These are phyloP conservation scores for Mycena chlorophos DNA, from an alignment of 768 basidiomycete species.

Conservation along the genomic window DNA sequence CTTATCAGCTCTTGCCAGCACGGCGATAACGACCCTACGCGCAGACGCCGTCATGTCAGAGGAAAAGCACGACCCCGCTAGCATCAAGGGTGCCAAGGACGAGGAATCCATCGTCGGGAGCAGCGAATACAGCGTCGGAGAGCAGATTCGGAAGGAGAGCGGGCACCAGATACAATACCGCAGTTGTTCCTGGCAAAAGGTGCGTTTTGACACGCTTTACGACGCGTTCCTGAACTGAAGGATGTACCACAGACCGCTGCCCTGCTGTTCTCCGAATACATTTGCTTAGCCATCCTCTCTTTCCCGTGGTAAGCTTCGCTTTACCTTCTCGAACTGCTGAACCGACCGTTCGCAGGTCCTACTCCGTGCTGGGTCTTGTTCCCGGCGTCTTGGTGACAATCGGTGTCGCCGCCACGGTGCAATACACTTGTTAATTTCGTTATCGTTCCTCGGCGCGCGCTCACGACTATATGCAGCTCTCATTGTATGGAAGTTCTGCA, in stretches of 20 bases:
- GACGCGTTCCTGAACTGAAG: background rate
- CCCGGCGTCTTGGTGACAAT: conserved; percentile 45
- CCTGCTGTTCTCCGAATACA: conserved; percentile 47
- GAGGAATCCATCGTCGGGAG: conserved; percentile 15
- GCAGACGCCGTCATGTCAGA: background rate
- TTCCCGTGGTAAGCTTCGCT: conserved; percentile 34
- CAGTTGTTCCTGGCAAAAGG: conserved; percentile 52
- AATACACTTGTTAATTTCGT: conserved; percentile 38
- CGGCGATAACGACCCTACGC: background rate
- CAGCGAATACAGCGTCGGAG: conserved; percentile 14
- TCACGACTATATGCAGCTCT: conserved; percentile 27
- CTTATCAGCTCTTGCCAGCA: background rate
- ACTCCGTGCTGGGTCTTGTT: conserved; percentile 45
- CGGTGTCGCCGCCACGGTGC: conserved; percentile 37
- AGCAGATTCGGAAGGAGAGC: conserved; percentile 28
- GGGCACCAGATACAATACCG: conserved; percentile 38
- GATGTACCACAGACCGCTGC: conserved; percentile 39
- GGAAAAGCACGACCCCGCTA: background rate
- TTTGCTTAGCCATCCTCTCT: conserved; percentile 43
- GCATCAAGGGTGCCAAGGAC: conserved; percentile 7
- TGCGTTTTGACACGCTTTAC: conserved; percentile 20
- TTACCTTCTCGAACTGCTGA: background rate
- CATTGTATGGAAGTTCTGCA: conserved; percentile 48
- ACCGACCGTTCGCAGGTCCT: conserved; percentile 34
- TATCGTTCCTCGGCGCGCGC: background rate